phyloP scores from a whole-genome alignment of 768 basidiomycete genomes.

The Cystobasidiopsis lactophilus region DNA sequence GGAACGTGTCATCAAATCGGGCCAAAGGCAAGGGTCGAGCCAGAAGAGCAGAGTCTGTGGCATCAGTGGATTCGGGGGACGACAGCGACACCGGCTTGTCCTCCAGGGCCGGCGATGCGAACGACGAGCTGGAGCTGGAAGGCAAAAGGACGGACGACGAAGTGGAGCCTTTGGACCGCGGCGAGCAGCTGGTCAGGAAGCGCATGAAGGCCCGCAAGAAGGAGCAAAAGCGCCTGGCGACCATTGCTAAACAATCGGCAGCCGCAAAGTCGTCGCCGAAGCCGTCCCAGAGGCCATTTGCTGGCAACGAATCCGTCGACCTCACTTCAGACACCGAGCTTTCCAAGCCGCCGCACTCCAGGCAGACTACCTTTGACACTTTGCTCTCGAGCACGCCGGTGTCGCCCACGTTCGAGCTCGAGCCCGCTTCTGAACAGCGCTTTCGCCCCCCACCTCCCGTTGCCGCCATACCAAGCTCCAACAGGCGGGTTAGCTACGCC shows the following conservation, averaged over 20 bases:
- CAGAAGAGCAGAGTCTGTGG: too few relatives aligned
- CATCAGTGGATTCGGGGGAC: too few relatives aligned
- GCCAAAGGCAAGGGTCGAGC: too few relatives aligned
- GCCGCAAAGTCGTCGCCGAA: constrained; percentile 5
- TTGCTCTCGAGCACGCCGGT: constrained; percentile 1
- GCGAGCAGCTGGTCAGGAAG: constrained; percentile 27
- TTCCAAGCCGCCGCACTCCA: constrained; percentile 10
- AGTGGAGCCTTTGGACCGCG: constrained; percentile 24
- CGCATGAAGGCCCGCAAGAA: constrained; percentile 24
- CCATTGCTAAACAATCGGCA: constrained; percentile 10
- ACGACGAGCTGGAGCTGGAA: too few relatives aligned
- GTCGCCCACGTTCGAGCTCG: not conserved
- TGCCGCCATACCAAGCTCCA: too few relatives aligned
- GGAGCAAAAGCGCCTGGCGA: constrained; percentile 19
- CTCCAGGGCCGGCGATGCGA: too few relatives aligned
- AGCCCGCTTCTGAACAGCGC: too few relatives aligned
- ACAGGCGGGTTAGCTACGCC: too few relatives aligned
- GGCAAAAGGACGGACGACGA: constrained; percentile 27
- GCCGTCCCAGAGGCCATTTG: not conserved
- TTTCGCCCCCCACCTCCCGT: too few relatives aligned
- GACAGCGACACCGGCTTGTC: too few relatives aligned
- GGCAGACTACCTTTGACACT: constrained; percentile 3
- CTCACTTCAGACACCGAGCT: constrained; percentile 10
- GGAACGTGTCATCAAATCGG: too few relatives aligned
- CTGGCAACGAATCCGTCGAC: constrained; percentile 3